Conservation (phyloP, 805 yeast genomes). For the Candida coleopterorum region DNA sequence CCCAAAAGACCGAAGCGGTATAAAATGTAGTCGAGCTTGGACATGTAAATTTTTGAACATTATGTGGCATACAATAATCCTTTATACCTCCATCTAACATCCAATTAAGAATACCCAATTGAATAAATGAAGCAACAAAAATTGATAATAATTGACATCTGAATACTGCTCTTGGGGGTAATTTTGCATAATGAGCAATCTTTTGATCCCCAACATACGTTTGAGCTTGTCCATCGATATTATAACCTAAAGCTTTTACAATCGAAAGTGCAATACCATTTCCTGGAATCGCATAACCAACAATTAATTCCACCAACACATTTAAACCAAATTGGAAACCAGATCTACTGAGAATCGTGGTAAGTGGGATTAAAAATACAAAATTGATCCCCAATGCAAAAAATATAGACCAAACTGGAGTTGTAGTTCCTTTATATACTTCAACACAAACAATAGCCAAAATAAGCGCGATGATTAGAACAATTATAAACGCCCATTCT, state of each 20-base stretch:
- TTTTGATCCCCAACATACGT: constrained; percentile 28
- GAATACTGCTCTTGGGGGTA: constrained; percentile 39
- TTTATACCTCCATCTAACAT: constrained; percentile 12
- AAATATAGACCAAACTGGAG: constrained; percentile 60
- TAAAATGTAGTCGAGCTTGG: constrained; percentile 33
- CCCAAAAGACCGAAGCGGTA: constrained; percentile 44
- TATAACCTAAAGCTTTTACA: constrained; percentile 21
- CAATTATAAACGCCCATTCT: constrained; percentile 25
- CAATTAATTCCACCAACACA: constrained; percentile 51
- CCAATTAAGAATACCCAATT: constrained; percentile 20
- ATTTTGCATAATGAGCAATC: constrained; percentile 32
- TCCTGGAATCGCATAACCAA: constrained; percentile 25
- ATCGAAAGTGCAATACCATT: constrained; percentile 19
- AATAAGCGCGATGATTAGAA: constrained; percentile 24
- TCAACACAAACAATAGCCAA: constrained; percentile 27
- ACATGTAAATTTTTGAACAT: constrained; percentile 22
- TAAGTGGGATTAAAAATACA: constrained; percentile 48
- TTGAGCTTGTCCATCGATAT: constrained; percentile 28
- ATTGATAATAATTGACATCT: constrained; percentile 24
- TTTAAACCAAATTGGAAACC: constrained; percentile 46
- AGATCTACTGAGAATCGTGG: constrained; percentile 45
- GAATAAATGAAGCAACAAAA: constrained; percentile 17
- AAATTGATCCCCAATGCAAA: constrained; percentile 47
- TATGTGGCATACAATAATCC: constrained; percentile 17
- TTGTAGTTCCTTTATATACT: constrained; percentile 32